Conservation (phyloP, 2,329 filamentous ascomycete genomes). For the Ceratocystis smalleyi region DNA sequence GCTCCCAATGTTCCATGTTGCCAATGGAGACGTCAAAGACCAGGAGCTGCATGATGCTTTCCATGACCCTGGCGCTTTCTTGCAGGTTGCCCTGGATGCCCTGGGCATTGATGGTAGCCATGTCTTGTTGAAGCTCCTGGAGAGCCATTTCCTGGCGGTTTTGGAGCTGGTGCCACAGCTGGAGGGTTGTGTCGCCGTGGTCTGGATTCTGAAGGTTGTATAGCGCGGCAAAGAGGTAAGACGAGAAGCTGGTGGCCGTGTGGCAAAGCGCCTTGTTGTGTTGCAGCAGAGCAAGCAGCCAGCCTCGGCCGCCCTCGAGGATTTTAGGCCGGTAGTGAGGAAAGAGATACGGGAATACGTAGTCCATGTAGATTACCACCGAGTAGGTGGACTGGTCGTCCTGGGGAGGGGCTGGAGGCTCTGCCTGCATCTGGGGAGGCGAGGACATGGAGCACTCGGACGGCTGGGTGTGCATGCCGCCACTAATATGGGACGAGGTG, state of each 20-base stretch:
- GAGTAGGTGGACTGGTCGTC: conserved; percentile 24
- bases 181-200: conserved; percentile 25
- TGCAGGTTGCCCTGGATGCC: conserved; percentile 22
- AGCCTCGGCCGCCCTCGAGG: conserved; percentile 41
- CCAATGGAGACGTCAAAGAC: conserved; percentile 35
- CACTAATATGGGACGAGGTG: conserved; percentile 5
- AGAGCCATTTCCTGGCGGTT: conserved; percentile 32
- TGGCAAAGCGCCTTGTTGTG: conserved; percentile 43
- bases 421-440: conserved; percentile 5
- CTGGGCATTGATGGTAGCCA: conserved; percentile 25
- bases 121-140: conserved; percentile 30
- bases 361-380: conserved; percentile 45
- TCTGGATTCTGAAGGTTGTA: conserved; percentile 16
- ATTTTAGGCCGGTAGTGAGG: conserved; percentile 45
- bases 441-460: conserved; percentile 17
- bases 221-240: conserved; percentile 40
- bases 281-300: conserved; percentile 42
- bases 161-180: conserved; percentile 28
- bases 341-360: conserved; percentile 46
- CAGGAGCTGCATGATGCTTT: conserved; percentile 38
- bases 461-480: conserved; percentile 10
- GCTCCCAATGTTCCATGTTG: conserved; percentile 34
- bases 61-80: conserved; percentile 29
- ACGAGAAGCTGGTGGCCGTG: conserved; percentile 38
- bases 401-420: background rate